These are phyloP conservation scores for Luffa aegyptiaca DNA, from an alignment of 306 rosid species.

Conservation along the genomic window DNA sequence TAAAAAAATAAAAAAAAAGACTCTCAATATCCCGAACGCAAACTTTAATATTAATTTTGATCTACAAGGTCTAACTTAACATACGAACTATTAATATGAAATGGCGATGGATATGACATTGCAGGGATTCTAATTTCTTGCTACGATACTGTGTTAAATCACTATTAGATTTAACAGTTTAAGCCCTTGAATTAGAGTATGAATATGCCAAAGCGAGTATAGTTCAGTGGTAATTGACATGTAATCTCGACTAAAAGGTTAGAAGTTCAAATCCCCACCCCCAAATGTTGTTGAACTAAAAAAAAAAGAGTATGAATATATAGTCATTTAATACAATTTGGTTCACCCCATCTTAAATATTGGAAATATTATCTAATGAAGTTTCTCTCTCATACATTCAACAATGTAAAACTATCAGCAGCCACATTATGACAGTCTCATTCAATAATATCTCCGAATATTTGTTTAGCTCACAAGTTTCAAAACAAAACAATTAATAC, in stretches of 20 bases:
- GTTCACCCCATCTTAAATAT: not conserved
- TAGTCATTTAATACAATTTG: not conserved
- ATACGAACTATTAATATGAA: not conserved
- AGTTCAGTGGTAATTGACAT: no score
- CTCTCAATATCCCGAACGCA: not conserved
- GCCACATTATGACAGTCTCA: no score
- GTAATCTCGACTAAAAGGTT: no score
- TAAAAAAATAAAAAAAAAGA: not conserved
- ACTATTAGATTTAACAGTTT: not conserved
- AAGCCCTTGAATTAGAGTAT: not conserved
- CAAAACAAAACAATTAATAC: not conserved
- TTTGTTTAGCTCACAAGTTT: not conserved
- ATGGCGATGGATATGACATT: not conserved
- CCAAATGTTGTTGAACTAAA: no score
- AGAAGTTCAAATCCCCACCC: no score
- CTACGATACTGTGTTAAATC: not conserved
- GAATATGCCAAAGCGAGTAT: no score
- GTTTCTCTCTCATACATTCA: not conserved
- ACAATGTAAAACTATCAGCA: no score
- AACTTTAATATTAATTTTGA: not conserved
- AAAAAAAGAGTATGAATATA: no score
- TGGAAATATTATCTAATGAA: not conserved
- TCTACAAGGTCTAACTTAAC: not conserved
- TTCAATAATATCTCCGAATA: not conserved
- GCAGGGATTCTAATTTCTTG: not conserved